Evolutionary conservation across 495 filamentous ascomycete species (phyloP).

Genomic region (Annulohypoxylon moriforme): DNA sequence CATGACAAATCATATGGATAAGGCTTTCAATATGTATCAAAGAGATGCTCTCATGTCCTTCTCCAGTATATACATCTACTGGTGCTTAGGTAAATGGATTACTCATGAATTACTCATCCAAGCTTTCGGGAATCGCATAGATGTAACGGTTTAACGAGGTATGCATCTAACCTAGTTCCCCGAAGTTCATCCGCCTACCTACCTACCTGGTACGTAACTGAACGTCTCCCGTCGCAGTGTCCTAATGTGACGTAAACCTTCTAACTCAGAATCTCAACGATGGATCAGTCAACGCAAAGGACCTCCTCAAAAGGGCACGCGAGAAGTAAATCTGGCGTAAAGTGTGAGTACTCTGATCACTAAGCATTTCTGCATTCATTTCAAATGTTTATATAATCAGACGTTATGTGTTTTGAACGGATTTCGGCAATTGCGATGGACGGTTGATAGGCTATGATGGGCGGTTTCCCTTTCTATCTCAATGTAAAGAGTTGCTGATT

Average conservation of each 20-base stretch:
- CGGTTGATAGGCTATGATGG: conserved; percentile 12
- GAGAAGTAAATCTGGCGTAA: conserved; percentile 55
- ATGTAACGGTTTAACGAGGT: background rate
- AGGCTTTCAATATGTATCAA: no score
- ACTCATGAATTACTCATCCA: background rate
- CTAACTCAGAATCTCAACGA: conserved; percentile 23
- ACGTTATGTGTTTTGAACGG: background rate
- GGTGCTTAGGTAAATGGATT: background rate
- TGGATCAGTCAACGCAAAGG: conserved; percentile 50
- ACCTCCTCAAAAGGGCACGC: conserved; percentile 48
- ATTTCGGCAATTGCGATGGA: background rate
- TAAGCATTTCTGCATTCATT: background rate
- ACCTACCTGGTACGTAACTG: no score
- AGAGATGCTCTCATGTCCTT: no score
- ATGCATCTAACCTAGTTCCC: background rate
- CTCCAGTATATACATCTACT: no score
- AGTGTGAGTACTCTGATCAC: conserved; percentile 46
- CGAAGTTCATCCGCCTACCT: conserved; percentile 6
- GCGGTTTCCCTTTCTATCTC: background rate
- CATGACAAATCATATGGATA: background rate
- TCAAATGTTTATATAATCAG: background rate
- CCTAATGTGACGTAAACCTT: background rate
- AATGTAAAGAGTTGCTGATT: conserved; percentile 16
- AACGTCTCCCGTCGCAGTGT: conserved; percentile 3
- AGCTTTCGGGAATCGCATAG: no score